Evolutionary conservation across 2,329 filamentous ascomycete species (phyloP).

Genomic region (Chrysoporthe austroafricana): DNA sequence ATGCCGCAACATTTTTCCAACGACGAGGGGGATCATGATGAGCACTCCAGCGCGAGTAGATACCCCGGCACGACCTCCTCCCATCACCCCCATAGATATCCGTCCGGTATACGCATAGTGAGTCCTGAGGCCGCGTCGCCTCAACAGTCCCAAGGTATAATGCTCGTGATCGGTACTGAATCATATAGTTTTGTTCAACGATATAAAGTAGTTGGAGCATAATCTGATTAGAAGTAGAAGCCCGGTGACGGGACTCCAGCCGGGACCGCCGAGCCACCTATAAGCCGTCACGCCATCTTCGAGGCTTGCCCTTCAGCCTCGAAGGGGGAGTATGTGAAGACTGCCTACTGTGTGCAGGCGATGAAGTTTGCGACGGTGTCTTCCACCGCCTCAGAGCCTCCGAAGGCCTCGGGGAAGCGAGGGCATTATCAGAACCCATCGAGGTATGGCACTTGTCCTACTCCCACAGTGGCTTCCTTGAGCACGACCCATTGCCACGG

Average conservation of each 20-base stretch:
- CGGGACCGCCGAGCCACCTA: not conserved
- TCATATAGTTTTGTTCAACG: not conserved
- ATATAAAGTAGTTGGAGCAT: not conserved
- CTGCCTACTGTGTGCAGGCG: not conserved
- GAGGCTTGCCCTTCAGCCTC: not conserved
- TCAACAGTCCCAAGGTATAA: not conserved
- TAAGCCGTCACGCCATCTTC: not conserved
- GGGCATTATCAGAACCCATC: not conserved
- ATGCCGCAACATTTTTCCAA: not conserved
- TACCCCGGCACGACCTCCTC: too few species aligned
- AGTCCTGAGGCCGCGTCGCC: not conserved
- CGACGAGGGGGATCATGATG: not conserved
- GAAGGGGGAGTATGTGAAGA: not conserved
- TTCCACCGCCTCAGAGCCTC: not conserved
- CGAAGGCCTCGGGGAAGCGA: not conserved
- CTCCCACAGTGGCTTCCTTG: not conserved
- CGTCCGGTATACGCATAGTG: too few species aligned
- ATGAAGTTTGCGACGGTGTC: not conserved
- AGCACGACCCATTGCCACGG: not conserved
- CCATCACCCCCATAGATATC: too few species aligned
- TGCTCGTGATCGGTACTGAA: not conserved
- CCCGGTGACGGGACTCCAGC: not conserved
- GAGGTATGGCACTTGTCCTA: not conserved
- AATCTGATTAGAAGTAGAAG: constrained; percentile 11
- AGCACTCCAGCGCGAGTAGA: too few species aligned